Conservation (phyloP, 2,329 filamentous ascomycete genomes). For the Dactylonectria estremocensis region DNA sequence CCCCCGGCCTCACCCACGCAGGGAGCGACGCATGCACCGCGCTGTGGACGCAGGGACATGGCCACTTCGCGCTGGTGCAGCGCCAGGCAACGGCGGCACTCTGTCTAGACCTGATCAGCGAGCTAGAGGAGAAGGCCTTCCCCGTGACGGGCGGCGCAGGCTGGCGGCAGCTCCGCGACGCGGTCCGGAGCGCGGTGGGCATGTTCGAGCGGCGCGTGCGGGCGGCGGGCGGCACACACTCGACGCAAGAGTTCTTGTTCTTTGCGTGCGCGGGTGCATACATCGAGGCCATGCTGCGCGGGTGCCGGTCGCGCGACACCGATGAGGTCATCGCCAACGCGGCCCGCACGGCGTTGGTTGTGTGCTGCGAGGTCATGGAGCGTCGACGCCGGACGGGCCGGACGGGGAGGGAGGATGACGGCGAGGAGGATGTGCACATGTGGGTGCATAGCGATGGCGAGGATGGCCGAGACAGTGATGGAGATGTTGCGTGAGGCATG, state of each 20-base stretch:
- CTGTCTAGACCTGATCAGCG: constrained; percentile 27
- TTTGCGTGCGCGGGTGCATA: constrained; percentile 29
- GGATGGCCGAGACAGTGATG: neutral
- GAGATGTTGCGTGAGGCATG: constrained; percentile 1
- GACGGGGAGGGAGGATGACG: neutral
- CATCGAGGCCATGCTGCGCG: constrained; percentile 20
- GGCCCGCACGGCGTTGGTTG: constrained; percentile 18
- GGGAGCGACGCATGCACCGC: constrained; percentile 18
- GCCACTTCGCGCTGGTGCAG: constrained; percentile 27
- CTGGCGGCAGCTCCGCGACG: constrained; percentile 21
- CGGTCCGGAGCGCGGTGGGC: constrained; percentile 6
- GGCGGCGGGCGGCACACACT: constrained; percentile 20
- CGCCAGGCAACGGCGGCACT: constrained; percentile 23
- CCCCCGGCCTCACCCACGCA: neutral
- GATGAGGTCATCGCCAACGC: constrained; percentile 23
- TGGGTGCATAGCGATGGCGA: constrained; percentile 17
- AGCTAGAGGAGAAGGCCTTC: constrained; percentile 29
- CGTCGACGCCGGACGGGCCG: constrained; percentile 1
- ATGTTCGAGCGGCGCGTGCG: constrained; percentile 28
- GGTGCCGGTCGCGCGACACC: constrained; percentile 7
- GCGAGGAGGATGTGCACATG: constrained; percentile 4
- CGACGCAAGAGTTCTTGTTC: constrained; percentile 27
- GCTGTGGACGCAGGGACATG: constrained; percentile 19
- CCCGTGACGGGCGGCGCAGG: constrained; percentile 16
- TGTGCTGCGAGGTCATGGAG: constrained; percentile 29